phyloP scores from a whole-genome alignment of 139 green algal species.

The Gonium pectorale region DNA sequence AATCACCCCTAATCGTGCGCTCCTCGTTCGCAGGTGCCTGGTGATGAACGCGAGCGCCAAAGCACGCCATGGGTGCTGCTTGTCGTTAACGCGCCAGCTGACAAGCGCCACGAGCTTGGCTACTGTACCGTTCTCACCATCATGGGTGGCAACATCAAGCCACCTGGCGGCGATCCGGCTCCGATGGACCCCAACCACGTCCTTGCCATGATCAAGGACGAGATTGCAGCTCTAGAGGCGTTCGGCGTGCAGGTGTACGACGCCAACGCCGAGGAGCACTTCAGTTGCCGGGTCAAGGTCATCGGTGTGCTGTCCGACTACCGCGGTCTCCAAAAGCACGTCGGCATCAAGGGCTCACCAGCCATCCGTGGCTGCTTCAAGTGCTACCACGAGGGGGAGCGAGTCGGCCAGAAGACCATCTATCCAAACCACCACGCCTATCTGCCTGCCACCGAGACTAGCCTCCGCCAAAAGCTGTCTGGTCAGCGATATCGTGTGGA shows the following conservation, averaged over 20 bases:
- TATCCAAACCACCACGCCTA: background rate
- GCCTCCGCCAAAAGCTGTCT: background rate
- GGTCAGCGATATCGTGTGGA: background rate
- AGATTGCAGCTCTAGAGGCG: background rate
- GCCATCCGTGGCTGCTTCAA: background rate
- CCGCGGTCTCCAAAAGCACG: background rate
- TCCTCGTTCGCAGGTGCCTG: too few species aligned
- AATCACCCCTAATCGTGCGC: too few species aligned
- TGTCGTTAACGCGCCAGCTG: background rate
- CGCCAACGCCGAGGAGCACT: background rate
- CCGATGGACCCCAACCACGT: constrained; percentile 1
- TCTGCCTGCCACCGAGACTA: too few species aligned
- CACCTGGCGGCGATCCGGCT: background rate
- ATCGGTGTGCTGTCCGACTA: background rate
- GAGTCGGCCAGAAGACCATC: background rate
- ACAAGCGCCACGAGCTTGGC: background rate
- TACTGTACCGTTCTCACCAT: background rate
- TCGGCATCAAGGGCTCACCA: constrained; percentile 2
- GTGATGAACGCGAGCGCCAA: background rate
- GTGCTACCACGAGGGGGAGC: background rate
- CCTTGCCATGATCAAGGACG: background rate
- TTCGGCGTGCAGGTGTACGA: background rate
- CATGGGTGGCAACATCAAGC: background rate
- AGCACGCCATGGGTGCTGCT: background rate
- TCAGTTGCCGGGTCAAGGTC: background rate